Evolutionary conservation across 106 monocot species (phyloP), one percentile per base, ranked within the genome.

Genomic region (Posidonia australis): DNA sequence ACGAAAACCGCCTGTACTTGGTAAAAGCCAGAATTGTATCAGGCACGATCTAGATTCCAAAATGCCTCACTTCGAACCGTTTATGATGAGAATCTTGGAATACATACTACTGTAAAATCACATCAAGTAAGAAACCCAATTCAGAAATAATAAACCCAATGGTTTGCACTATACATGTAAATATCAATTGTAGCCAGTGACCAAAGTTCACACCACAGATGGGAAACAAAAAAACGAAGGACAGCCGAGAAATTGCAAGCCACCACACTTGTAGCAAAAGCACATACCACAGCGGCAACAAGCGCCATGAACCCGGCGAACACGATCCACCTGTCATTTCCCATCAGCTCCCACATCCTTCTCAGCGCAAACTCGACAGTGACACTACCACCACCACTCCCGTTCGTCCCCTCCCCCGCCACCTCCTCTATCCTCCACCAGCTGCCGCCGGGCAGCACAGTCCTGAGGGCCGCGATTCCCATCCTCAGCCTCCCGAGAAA

Each of bases 351-450:
- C 66, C 66, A 58, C 73, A 74, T 74, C 47, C 31, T 65, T 18
- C 46, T n/a, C 12, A 74, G 46, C 1, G 73, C 73, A 28, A 36
- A 66, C 5, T 14, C 2, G 26, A 74, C 19, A 22, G 57, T 46
- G 7, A 66, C 58, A 24, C 36, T 36, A 2, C 55, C 59, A 46
- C 58, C 29, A 1, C 52, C 45, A 13, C 1, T 19, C 0, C 10
- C 56, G 4, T 44, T 12, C 54, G 27, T 32, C 9, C 16, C 66
- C 23, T 49, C 48, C 46, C 32, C 57, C 7, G 23, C 58, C 30
- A 48, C 54, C 10, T 55, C 58, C 19, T 66, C 73, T 6, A 74
- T 43, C 17, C 31, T 55, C 73, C 73, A 74, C 73, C 73, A 74
- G 46, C 66, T 58, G 10, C 73, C 73, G 0, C 73, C 73, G 11